phyloP scores from a whole-genome alignment of 495 filamentous ascomycete species.

The Penicillium egyptiacum region DNA sequence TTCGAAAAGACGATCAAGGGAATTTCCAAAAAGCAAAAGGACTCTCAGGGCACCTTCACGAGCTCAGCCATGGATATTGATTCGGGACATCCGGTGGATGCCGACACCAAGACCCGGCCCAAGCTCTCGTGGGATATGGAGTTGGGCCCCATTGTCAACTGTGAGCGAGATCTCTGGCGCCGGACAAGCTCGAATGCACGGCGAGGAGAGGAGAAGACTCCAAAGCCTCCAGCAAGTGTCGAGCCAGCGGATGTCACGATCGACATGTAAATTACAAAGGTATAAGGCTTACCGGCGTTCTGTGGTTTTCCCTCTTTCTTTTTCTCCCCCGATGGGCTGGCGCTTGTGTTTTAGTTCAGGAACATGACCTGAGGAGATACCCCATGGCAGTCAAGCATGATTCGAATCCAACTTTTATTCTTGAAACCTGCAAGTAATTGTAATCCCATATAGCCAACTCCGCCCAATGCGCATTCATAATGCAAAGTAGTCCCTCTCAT shows the following conservation, averaged over 20 bases:
- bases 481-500: background rate
- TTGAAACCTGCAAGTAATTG: conserved; percentile 1
- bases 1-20: conserved; percentile 49
- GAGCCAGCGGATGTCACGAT: conserved; percentile 34
- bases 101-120: conserved; percentile 28
- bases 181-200: conserved; percentile 30
- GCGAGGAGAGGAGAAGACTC: conserved; percentile 33
- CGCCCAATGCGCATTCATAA: conserved; percentile 27
- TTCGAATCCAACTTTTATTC: conserved; percentile 16
- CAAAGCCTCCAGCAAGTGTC: conserved; percentile 24
- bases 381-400: conserved; percentile 31
- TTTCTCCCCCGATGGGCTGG: conserved; percentile 11
- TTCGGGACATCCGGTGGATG: conserved; percentile 25
- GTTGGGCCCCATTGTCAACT: conserved; percentile 50
- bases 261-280: conserved; percentile 27
- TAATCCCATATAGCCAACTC: conserved; percentile 27
- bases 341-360: conserved; percentile 21
- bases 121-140: conserved; percentile 40
- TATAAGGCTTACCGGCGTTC: conserved; percentile 23
- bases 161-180: conserved; percentile 48
- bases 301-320: conserved; percentile 25
- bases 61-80: conserved; percentile 38
- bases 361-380: conserved; percentile 42
- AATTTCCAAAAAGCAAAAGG: conserved; percentile 39
- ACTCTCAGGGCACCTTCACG: conserved; percentile 9